A percentile compares a stretch with the other conserved stretches of the same genome.
Conservation (phyloP, 176 grass and related monocot genomes). For the Otatea glauca region DNA sequence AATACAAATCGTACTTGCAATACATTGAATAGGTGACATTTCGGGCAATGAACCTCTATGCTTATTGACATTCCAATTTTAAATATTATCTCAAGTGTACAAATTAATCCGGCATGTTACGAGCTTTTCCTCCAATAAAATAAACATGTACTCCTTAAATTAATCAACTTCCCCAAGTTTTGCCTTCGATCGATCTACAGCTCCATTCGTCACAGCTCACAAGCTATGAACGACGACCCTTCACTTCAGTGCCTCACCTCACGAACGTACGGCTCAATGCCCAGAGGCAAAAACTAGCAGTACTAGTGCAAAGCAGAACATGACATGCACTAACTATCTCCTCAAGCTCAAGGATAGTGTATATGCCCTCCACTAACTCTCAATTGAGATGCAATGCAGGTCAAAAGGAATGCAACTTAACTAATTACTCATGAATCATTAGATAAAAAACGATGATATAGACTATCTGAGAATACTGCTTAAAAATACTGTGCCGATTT, state of each 20-base stretch:
- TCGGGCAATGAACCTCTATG: neutral
- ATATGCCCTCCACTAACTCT: neutral
- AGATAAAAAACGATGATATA: too few species aligned
- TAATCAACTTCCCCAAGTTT: neutral
- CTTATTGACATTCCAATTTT: neutral
- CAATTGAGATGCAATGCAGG: too few species aligned
- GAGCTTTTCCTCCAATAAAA: constrained; percentile 14
- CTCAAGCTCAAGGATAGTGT: neutral
- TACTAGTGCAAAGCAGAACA: neutral
- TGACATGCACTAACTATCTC: neutral
- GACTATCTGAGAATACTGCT: too few species aligned
- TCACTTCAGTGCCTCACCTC: too few species aligned
- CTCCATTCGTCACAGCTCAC: neutral
- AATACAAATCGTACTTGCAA: too few species aligned
- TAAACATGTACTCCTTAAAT: neutral
- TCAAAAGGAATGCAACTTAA: too few species aligned
- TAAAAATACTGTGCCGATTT: too few species aligned
- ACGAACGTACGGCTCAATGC: too few species aligned
- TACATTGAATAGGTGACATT: neutral
- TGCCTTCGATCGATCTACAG: neutral
- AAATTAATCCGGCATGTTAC: neutral
- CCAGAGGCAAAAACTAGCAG: neutral
- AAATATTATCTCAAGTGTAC: neutral
- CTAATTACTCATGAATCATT: too few species aligned
- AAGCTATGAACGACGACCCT: neutral